Conservation (phyloP, 208 protist genomes). For the Crithidia thermophila region DNA sequence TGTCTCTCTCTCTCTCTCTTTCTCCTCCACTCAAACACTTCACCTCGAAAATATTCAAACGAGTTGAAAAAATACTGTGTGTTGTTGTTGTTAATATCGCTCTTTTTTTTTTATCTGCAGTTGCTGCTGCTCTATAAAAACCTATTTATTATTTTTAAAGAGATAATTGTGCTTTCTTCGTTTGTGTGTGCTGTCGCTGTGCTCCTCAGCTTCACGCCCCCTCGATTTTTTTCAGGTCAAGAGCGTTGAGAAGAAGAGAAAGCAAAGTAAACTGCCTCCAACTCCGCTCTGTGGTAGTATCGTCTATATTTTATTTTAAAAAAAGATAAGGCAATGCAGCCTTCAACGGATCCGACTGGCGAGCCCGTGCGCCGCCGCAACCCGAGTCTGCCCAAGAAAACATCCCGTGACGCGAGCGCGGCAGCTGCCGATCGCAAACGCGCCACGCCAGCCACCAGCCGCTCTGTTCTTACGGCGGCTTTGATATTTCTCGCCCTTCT, state of each 20-base stretch:
- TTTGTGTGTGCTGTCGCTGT: background rate
- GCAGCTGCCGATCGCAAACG: background rate
- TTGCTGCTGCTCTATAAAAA: too few relatives aligned
- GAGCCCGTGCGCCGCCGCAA: slow-evolving; percentile 22
- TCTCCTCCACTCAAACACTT: background rate
- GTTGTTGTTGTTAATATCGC: too few relatives aligned
- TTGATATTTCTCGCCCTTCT: slow-evolving; percentile 19
- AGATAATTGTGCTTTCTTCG: background rate
- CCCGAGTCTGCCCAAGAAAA: slow-evolving; percentile 2
- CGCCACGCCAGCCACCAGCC: background rate
- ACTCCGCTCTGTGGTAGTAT: background rate
- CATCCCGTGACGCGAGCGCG: background rate
- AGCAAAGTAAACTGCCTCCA: background rate
- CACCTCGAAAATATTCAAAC: too few relatives aligned
- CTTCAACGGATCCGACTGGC: background rate
- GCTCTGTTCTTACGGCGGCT: slow-evolving; percentile 4
- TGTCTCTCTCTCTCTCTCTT: background rate
- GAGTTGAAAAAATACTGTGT: too few relatives aligned
- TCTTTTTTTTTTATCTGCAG: too few relatives aligned
- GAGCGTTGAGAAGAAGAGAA: background rate
- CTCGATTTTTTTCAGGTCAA: too few relatives aligned
- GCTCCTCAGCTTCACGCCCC: too few relatives aligned
- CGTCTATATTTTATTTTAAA: background rate
- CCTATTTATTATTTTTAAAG: too few relatives aligned
- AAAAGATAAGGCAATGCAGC: slow-evolving; percentile 8